Base-by-base conservation (phyloP, 2,329 filamentous ascomycete species). In the Paraphaeosphaeria sporulosa region DNA sequence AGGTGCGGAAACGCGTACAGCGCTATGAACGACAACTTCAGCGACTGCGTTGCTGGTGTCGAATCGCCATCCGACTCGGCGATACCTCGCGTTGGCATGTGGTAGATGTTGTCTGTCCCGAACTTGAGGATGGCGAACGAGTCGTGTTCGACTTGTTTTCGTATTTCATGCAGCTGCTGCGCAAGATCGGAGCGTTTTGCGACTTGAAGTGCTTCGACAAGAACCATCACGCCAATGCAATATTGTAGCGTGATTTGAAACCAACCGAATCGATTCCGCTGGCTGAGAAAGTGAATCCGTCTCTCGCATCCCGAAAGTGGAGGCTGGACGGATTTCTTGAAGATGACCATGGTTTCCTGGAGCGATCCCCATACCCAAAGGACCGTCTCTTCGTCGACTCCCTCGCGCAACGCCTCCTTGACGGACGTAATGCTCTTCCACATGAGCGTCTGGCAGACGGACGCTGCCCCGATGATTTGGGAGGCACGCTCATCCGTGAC, bases 371-470 rank as follows among this genome's bases (percentile, higher is more conserved):
- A 53, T 4, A 53, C 50, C 36, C 36, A 53, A 6, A 43, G 17
- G 25, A 53, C 36, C n/a, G 43, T 51, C 3, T 57, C 59, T 12
- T 64, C 62, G 23, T 62, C 52, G 12, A 59, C 50, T 42, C 61
- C 62, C 52, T 62, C 62, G 36, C 62, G 46, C 5, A 64, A n/a
- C 4, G 56, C 62, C 55, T 64, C 59, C 36, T 64, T 64, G 17
- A 64, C 34, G 15, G 59, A 61, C 10, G 62, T 49, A 36, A 62
- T 59, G 30, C 55, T 61, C 40, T 64, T 61, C 59, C 62, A 64
- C 8, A 62, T 36, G 36, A 57, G 59, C 2, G 57, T 15, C 27
- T 55, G 61, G 59, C 48, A 55, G 34, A 59, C 38, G 15, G 27
- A 43, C 21, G 62, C 59, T 30, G 52, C 59, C 13, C 51, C 34